A percentile compares a stretch with the other conserved stretches of the same genome.
Evolutionary conservation across 257 asterid species (phyloP).

Genomic region (Prunella vulgaris): DNA sequence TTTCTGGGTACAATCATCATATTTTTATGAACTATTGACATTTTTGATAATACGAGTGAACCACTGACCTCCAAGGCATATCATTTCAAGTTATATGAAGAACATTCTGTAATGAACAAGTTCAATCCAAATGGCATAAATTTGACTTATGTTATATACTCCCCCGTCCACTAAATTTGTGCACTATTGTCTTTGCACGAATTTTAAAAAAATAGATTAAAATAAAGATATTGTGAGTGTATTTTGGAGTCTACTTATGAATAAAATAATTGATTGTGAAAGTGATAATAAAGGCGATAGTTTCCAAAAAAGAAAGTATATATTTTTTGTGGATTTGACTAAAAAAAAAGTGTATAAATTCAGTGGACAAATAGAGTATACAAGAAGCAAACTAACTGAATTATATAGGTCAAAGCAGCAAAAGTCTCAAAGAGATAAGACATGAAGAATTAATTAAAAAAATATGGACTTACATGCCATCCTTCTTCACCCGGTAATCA

Average conservation of each 20-base stretch:
- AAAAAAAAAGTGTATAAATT: too few species aligned
- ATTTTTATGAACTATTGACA: neutral
- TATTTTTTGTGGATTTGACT: too few species aligned
- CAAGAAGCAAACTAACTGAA: neutral
- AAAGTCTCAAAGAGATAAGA: neutral
- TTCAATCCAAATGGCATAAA: neutral
- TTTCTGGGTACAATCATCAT: neutral
- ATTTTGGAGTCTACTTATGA: too few species aligned
- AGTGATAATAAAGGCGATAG: too few species aligned
- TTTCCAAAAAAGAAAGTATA: too few species aligned
- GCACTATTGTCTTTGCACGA: too few species aligned
- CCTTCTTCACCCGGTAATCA: constrained; percentile 51
- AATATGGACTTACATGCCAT: constrained; percentile 41
- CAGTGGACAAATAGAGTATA: too few species aligned
- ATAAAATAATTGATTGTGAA: too few species aligned
- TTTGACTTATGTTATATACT: neutral
- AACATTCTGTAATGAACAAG: neutral
- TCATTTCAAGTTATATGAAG: neutral
- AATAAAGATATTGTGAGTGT: too few species aligned
- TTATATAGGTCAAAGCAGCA: neutral
- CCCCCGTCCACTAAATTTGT: too few species aligned
- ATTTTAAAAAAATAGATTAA: too few species aligned
- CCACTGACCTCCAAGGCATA: neutral
- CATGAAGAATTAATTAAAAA: neutral
- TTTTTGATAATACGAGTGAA: neutral